phyloP scores from a whole-genome alignment of 2,329 filamentous ascomycete species.

The Annulohypoxylon truncatum region DNA sequence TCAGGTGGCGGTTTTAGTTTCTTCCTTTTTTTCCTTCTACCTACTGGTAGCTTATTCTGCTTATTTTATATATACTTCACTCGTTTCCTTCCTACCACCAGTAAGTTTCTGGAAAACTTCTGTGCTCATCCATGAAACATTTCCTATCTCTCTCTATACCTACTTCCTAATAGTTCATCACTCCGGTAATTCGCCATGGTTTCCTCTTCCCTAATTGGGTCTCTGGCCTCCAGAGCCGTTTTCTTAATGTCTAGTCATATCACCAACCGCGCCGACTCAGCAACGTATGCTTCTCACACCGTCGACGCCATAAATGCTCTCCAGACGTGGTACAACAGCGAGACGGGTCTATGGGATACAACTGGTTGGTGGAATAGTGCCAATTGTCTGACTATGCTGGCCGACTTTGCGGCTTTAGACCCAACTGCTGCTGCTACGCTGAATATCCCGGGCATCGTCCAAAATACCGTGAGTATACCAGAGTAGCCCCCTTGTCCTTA shows the following conservation, averaged over 20 bases:
- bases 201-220: constrained; percentile 46
- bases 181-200: constrained; percentile 44
- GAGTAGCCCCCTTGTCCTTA: neutral
- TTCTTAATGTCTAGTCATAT: constrained; percentile 49
- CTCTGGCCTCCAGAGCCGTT: constrained; percentile 47
- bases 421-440: constrained; percentile 26
- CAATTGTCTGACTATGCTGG: constrained; percentile 67
- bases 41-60: neutral
- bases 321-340: constrained; percentile 64
- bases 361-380: constrained; percentile 73
- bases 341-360: constrained; percentile 66
- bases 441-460: constrained; percentile 47
- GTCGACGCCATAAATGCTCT: constrained; percentile 52
- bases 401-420: constrained; percentile 52
- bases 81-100: constrained; percentile 4
- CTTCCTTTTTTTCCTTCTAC: constrained; percentile 8
- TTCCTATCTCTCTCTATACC: constrained; percentile 25
- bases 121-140: constrained; percentile 26
- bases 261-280: constrained; percentile 34
- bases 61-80: constrained; percentile 28
- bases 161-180: neutral
- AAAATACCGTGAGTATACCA: constrained; percentile 45
- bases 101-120: constrained; percentile 39
- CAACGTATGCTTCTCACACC: constrained; percentile 45
- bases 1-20: constrained; percentile 24